Evolutionary conservation across 2,329 filamentous ascomycete species (phyloP).

Genomic region (Fusarium euwallaceae): DNA sequence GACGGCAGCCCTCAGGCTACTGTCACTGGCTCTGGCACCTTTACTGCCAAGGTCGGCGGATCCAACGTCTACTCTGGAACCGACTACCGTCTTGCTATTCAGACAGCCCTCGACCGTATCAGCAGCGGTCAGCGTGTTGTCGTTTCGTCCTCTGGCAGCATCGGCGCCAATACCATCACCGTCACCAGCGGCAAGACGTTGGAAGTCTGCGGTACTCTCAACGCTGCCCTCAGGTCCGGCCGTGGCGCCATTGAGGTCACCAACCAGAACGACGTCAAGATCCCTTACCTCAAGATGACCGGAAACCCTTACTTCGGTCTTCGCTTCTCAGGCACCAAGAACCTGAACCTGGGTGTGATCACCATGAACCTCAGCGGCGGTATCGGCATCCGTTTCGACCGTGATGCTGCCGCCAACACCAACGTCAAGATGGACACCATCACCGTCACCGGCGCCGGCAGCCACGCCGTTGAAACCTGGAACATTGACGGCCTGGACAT

Average conservation of each 20-base stretch:
- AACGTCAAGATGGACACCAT: conserved; percentile 68
- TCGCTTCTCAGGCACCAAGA: conserved; percentile 64
- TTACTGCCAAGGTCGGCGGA: conserved; percentile 59
- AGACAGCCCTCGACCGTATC: conserved; percentile 66
- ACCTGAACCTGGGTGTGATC: conserved; percentile 63
- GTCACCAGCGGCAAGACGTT: conserved; percentile 68
- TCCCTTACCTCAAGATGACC: conserved; percentile 69
- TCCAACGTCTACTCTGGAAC: conserved; percentile 64
- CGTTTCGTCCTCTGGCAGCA: conserved; percentile 67
- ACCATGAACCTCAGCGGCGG: conserved; percentile 68
- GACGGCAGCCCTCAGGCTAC: conserved; percentile 60
- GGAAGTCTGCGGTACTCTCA: conserved; percentile 70
- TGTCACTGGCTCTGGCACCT: conserved; percentile 63
- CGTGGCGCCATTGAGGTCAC: conserved; percentile 68
- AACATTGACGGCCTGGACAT: conserved; percentile 69
- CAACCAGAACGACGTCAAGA: conserved; percentile 62
- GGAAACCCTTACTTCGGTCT: conserved; percentile 70
- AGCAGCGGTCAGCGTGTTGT: conserved; percentile 65
- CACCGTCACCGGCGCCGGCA: conserved; percentile 64
- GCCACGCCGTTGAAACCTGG: conserved; percentile 71
- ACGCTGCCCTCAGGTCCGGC: conserved; percentile 56
- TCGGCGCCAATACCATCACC: conserved; percentile 65
- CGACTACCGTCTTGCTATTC: conserved; percentile 67
- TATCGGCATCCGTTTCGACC: conserved; percentile 69
- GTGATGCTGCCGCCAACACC: conserved; percentile 63